A percentile compares a stretch with the other conserved stretches of the same genome.
phyloP scores from a whole-genome alignment of 306 rosid species.

The Trifolium repens region DNA sequence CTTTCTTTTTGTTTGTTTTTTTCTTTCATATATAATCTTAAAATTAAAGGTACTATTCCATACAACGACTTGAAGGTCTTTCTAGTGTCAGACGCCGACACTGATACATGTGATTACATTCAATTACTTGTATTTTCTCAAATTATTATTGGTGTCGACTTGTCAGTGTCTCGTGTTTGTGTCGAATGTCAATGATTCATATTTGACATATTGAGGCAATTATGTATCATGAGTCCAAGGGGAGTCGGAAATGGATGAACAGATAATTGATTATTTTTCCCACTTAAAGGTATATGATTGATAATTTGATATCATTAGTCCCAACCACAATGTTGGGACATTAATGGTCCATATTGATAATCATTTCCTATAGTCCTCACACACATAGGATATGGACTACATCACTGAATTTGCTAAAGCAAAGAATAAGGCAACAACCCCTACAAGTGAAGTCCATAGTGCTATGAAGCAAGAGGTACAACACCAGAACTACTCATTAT shows the following conservation, averaged over 20 bases:
- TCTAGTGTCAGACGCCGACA: neutral
- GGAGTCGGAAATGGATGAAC: neutral
- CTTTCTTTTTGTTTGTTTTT: too few species aligned
- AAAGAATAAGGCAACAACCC: slow-evolving; percentile 57
- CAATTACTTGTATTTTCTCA: neutral
- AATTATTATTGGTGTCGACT: neutral
- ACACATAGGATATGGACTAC: slow-evolving; percentile 63
- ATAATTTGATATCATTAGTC: slow-evolving; percentile 33
- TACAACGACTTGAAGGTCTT: neutral
- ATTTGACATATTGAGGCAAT: neutral
- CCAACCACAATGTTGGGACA: slow-evolving; percentile 34
- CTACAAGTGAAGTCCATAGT: slow-evolving; percentile 60
- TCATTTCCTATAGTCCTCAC: slow-evolving; percentile 38
- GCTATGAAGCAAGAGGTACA: slow-evolving; percentile 87
- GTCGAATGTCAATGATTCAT: neutral
- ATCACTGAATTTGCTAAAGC: slow-evolving; percentile 55
- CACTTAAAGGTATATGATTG: neutral
- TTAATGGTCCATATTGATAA: slow-evolving; percentile 35
- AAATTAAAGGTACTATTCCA: neutral
- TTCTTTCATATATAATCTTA: neutral
- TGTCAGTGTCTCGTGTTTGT: neutral
- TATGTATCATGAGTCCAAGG: slow-evolving; percentile 21
- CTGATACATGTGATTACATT: too few species aligned
- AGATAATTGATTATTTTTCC: neutral
- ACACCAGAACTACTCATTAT: slow-evolving; percentile 23